A percentile compares a stretch with the other conserved stretches of the same genome.
These are phyloP conservation scores for Litsea cubeba DNA, from an alignment of 164 flowering plant genomes.

Conservation along the genomic window DNA sequence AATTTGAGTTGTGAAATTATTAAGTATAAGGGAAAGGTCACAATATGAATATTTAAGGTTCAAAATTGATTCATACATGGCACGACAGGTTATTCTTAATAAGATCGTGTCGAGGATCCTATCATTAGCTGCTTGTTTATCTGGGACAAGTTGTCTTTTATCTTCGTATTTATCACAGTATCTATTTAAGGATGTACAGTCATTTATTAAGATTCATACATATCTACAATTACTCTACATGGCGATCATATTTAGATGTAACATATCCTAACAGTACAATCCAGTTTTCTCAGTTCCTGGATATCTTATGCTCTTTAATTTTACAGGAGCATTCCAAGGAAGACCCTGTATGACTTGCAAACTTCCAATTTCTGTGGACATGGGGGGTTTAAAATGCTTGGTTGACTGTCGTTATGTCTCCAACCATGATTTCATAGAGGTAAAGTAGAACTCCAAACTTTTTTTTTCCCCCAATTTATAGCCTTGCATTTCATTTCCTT, in stretches of 20 bases:
- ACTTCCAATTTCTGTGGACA: constrained; percentile 36
- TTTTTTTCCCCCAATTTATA: not conserved
- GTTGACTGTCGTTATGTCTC: constrained; percentile 67
- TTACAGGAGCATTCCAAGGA: constrained; percentile 33
- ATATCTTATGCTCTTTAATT: not conserved
- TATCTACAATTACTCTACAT: too few relatives aligned
- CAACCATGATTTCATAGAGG: constrained; percentile 88
- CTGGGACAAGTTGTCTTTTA: too few relatives aligned
- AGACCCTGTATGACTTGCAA: constrained; percentile 19
- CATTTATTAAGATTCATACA: too few relatives aligned
- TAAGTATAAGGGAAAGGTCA: not conserved
- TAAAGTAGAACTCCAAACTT: constrained; percentile 8
- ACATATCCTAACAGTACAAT: too few relatives aligned
- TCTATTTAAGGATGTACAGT: too few relatives aligned
- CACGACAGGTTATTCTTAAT: too few relatives aligned
- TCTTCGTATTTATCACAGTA: too few relatives aligned
- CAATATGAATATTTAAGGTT: not conserved
- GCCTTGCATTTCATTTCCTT: not conserved
- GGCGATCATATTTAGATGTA: too few relatives aligned
- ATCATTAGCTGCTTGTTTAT: too few relatives aligned
- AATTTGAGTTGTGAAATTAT: not conserved
- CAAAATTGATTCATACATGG: too few relatives aligned
- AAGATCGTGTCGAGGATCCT: too few relatives aligned
- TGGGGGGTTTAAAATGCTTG: constrained; percentile 53
- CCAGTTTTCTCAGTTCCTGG: not conserved